phyloP scores from a whole-genome alignment of 2,329 filamentous ascomycete species.

The Chrysosphaeria jannelii region DNA sequence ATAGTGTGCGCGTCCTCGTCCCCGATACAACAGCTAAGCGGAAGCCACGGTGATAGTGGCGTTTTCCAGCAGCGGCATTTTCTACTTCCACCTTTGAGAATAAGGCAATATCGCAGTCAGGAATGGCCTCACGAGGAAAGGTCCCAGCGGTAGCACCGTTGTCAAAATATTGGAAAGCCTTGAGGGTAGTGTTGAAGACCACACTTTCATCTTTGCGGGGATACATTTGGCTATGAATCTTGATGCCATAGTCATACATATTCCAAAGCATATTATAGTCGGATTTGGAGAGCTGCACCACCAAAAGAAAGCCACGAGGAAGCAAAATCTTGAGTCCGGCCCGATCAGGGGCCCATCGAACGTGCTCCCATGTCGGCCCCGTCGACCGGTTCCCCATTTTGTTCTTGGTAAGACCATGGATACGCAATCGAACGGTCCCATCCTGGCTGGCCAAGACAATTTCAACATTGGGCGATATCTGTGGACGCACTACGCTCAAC shows the following conservation, averaged over 20 bases:
- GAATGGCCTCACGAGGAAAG: constrained; percentile 48
- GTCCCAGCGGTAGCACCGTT: constrained; percentile 32
- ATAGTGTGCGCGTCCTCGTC: constrained; percentile 45
- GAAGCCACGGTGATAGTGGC: constrained; percentile 49
- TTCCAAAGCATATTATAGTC: constrained; percentile 56
- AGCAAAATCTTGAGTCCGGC: constrained; percentile 37
- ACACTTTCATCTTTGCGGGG: constrained; percentile 37
- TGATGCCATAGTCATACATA: constrained; percentile 60
- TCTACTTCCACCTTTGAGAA: constrained; percentile 44
- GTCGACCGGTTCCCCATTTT: constrained; percentile 8
- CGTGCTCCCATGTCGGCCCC: constrained; percentile 52
- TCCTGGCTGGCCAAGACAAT: constrained; percentile 56
- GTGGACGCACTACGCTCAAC: constrained; percentile 42
- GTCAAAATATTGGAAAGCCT: constrained; percentile 58
- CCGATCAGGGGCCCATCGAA: constrained; percentile 44
- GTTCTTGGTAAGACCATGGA: constrained; percentile 38
- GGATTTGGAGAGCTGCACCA: constrained; percentile 38
- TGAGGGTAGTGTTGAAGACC: constrained; percentile 37
- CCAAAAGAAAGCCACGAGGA: constrained; percentile 45
- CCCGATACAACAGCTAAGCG: constrained; percentile 52
- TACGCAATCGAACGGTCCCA: constrained; percentile 40
- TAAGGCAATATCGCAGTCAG: constrained; percentile 39
- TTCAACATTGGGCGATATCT: constrained; percentile 36
- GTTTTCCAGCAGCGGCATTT: constrained; percentile 39
- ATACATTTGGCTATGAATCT: constrained; percentile 40